Percentiles rank a stretch among this genome's conserved stretches.
These are phyloP conservation scores for Backusella mclennaniae DNA, from an alignment of 192 early-diverging fungal genomes.

Conservation along the genomic window DNA sequence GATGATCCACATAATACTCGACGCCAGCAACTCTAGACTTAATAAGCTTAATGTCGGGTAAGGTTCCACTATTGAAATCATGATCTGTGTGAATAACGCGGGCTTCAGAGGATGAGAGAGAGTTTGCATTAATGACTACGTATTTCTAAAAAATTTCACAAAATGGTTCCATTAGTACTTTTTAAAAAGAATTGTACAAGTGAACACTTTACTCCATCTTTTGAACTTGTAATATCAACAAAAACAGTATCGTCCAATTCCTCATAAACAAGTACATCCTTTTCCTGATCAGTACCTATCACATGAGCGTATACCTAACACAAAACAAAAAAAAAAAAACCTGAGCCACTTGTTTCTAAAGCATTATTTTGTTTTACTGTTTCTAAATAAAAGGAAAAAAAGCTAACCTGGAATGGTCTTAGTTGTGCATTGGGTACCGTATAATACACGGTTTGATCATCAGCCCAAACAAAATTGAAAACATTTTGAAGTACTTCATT, in stretches of 20 bases:
- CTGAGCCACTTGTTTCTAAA: background rate
- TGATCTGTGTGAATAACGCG: constrained; percentile 52
- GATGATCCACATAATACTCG: constrained; percentile 79
- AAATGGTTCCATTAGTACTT: background rate
- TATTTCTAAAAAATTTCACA: constrained; percentile 36
- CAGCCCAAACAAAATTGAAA: constrained; percentile 76
- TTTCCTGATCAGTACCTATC: constrained; percentile 45
- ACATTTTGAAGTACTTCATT: constrained; percentile 45
- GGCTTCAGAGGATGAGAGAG: constrained; percentile 69
- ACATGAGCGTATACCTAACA: constrained; percentile 50
- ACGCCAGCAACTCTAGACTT: constrained; percentile 54
- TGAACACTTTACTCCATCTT: constrained; percentile 50
- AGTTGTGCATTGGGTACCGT: constrained; percentile 69
- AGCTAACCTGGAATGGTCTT: constrained; percentile 55
- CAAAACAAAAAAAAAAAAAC: background rate
- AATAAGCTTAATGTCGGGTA: constrained; percentile 46
- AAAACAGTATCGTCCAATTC: constrained; percentile 65
- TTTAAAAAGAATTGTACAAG: background rate
- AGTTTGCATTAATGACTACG: constrained; percentile 68
- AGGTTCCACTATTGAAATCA: constrained; percentile 29
- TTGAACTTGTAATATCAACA: constrained; percentile 75
- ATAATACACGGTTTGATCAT: constrained; percentile 59
- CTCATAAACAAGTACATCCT: constrained; percentile 58
- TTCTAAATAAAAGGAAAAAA: background rate
- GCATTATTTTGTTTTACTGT: background rate